phyloP scores from a whole-genome alignment of 2,329 filamentous ascomycete species.

The Podosphaera aphanis region DNA sequence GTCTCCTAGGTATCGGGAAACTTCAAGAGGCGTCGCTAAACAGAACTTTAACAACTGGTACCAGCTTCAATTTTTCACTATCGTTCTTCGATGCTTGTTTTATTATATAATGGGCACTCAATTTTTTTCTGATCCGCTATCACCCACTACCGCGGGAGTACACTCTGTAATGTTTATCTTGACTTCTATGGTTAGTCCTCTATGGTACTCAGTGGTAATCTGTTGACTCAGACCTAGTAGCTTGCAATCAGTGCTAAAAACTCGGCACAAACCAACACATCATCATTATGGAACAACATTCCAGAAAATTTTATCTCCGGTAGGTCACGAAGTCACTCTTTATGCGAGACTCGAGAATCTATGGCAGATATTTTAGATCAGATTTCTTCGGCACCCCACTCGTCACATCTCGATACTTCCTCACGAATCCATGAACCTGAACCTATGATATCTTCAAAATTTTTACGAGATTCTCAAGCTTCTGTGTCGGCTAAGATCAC shows the following conservation, averaged over 20 bases:
- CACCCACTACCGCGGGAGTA: slow-evolving; percentile 13
- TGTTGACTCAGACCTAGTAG: slow-evolving; percentile 6
- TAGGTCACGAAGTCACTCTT: slow-evolving; percentile 6
- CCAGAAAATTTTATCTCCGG: slow-evolving; percentile 8
- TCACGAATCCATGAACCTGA: too few species aligned
- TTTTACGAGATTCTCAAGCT: too few species aligned
- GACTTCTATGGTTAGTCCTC: slow-evolving; percentile 26
- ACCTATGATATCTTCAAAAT: too few species aligned
- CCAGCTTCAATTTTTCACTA: slow-evolving; percentile 34
- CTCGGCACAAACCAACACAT: slow-evolving; percentile 16
- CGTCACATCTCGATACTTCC: too few species aligned
- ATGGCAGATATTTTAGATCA: slow-evolving; percentile 26
- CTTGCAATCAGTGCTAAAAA: slow-evolving; percentile 6
- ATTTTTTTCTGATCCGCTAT: slow-evolving; percentile 6
- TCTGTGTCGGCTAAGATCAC: too few species aligned
- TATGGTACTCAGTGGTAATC: not conserved
- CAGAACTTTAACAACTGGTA: slow-evolving; percentile 44
- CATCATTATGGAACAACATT: slow-evolving; percentile 24
- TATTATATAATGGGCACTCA: slow-evolving; percentile 10
- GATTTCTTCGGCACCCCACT: slow-evolving; percentile 10
- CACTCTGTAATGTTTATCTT: slow-evolving; percentile 32
- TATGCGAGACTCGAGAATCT: slow-evolving; percentile 18
- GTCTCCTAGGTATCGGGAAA: slow-evolving; percentile 43
- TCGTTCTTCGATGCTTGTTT: slow-evolving; percentile 30
- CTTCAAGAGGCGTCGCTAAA: slow-evolving; percentile 32